Conservation (phyloP, 2,329 filamentous ascomycete species). For the Botrytis aclada region DNA sequence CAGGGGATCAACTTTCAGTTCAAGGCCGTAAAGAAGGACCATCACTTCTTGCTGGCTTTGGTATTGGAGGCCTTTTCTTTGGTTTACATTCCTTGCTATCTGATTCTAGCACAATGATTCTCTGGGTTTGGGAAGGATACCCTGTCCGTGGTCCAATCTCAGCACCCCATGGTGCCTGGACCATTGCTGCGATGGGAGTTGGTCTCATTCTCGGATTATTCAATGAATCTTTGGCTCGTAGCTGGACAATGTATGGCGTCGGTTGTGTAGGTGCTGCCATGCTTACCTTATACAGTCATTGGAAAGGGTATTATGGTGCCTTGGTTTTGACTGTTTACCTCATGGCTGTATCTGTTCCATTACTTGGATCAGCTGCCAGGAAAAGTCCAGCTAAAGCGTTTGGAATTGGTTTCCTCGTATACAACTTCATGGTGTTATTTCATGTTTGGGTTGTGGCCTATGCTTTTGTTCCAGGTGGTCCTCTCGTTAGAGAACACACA, state of each 20-base stretch:
- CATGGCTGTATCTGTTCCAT: slow-evolving; percentile 71
- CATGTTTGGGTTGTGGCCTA: slow-evolving; percentile 99
- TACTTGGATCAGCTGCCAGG: slow-evolving; percentile 73
- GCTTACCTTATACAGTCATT: slow-evolving; percentile 74
- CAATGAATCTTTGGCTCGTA: slow-evolving; percentile 65
- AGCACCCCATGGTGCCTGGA: slow-evolving; percentile 85
- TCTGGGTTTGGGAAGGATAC: slow-evolving; percentile 97
- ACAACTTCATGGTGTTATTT: slow-evolving; percentile 94
- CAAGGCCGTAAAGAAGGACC: slow-evolving; percentile 63
- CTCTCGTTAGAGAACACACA: slow-evolving; percentile 86
- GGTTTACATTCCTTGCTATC: slow-evolving; percentile 88
- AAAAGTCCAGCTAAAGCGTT: slow-evolving; percentile 78
- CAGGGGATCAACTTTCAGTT: slow-evolving; percentile 41
- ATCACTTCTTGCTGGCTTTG: slow-evolving; percentile 67
- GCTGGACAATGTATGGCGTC: slow-evolving; percentile 75
- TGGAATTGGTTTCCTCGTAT: slow-evolving; percentile 82
- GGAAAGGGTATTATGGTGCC: slow-evolving; percentile 86
- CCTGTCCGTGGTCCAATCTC: slow-evolving; percentile 84
- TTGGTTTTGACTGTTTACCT: slow-evolving; percentile 74
- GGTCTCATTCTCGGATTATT: slow-evolving; percentile 76
- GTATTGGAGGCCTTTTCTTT: slow-evolving; percentile 82
- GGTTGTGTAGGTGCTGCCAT: slow-evolving; percentile 77
- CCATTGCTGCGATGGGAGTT: slow-evolving; percentile 79
- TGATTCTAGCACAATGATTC: slow-evolving; percentile 97
- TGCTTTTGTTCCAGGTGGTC: slow-evolving; percentile 93